Evolutionary conservation across 2,329 filamentous ascomycete genomes (phyloP), one percentile per base, ranked within the genome.

Genomic region (Venturia aucupariae): DNA sequence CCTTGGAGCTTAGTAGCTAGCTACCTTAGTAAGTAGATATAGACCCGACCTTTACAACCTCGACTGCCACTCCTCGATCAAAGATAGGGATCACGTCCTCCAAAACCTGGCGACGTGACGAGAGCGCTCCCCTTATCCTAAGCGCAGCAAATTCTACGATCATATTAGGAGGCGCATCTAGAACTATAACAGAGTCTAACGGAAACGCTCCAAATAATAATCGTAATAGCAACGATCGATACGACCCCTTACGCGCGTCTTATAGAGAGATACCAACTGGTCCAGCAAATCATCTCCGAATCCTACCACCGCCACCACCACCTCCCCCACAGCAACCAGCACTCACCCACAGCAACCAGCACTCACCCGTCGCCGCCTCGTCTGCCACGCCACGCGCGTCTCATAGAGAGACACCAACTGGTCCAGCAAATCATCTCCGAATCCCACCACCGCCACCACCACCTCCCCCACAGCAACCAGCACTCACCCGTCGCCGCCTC

Each of bases 321-420:
- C 15, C 51, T 7, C 51, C 51, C 17, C 27, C 51, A 57, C 51
- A 35, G 6, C 51, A 38, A 35, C 30, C 30, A 57, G 19, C 46
- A 24, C 27, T 51, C n/a, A n/a, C n/a, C n/a, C n/a, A n/a, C n/a
- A n/a, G n/a, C n/a, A n/a, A n/a, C n/a, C n/a, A n/a, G n/a, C n/a
- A n/a, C n/a, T n/a, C 22, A 51, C 46, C 11, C 51, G 51, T 11
- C 62, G 62, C 22, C 42, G 48, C 32, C 10, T 63, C 62, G 62
- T 63, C 8, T 63, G 62, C 48, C 62, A 63, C 48, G 48, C 42
- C 11, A n/a, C n/a, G n/a, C n/a, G n/a, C n/a, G n/a, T n/a, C 8
- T 27, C 22, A 4, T 27, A 4, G 22, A 1, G 46, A 27, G 22
- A 27, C 51, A 57, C 30, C 51, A 35, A 57, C 22, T 6, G 51